Base-by-base conservation (phyloP, 768 basidiomycete species). In the Baorangia bicolor region DNA sequence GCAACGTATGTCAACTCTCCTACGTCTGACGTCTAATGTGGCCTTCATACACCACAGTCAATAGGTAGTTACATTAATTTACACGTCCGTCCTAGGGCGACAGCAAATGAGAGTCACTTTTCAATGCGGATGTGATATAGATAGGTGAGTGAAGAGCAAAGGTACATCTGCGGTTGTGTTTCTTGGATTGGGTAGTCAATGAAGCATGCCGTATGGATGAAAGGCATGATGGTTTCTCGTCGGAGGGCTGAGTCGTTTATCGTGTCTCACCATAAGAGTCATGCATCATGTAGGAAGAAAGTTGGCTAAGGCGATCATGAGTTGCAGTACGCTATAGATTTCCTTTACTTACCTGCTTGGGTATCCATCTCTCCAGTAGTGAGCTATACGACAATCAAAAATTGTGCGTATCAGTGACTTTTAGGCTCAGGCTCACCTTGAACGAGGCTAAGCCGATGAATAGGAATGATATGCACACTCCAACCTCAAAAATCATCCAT, bases 391-490 rank as follows among this genome's bases (percentile, higher is more conserved):
- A 39, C 41, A 35, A 42, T 53, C 33, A 56, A 56, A 56, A 34
- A 46, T 52, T 42, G 42, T 54, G 46, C 23, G 43, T 31, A 28
- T 20, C 5, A 45, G 11, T 25, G 33, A 51, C 42, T 25, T n/a
- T n/a, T 27, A 34, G 33, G 37, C 33, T 27, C 2, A 3, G n/a
- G 31, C 73, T 53, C 64, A 86, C 87, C 77, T 92, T 91, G 83
- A 96, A 98, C 5, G 85, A 84, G 54, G 77, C 81, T 37, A 96
- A 85, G 16, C 94, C 94, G 10, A 94, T 74, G 52, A 96, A 78
- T 5, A 88, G 77, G 65, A 94, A 94, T 12, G 85, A 87, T 46
- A 85, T 84, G 44, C 95, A 79, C 11, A 86, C 84, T 1, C 80
- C 82, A 28, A 89, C 63, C 63, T 92, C 85, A 71, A 94, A 94